Conservation (phyloP, 2,329 filamentous ascomycete species). For the Diaporthe eres region DNA sequence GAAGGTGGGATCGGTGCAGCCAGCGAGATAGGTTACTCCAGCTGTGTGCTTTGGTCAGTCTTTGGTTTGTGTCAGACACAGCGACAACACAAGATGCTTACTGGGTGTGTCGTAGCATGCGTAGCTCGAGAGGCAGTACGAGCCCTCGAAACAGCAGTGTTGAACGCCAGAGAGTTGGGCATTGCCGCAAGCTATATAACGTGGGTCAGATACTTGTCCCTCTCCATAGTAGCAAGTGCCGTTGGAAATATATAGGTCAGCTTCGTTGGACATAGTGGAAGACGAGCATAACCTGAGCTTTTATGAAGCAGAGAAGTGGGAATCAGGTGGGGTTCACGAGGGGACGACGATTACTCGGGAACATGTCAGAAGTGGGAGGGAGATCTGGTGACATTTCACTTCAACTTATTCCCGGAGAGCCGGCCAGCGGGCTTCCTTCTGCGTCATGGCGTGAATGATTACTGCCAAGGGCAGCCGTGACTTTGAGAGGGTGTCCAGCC, state of each 20-base stretch:
- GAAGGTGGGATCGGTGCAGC: slow-evolving; percentile 25
- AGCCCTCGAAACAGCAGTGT: slow-evolving; percentile 30
- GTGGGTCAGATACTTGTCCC: slow-evolving; percentile 25
- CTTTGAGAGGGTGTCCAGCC: not conserved
- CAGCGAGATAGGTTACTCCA: slow-evolving; percentile 20
- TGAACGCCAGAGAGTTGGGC: slow-evolving; percentile 19
- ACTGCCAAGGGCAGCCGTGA: slow-evolving; percentile 1
- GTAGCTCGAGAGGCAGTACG: slow-evolving; percentile 26
- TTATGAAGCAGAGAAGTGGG: not conserved
- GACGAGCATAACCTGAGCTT: not conserved
- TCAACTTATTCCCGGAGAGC: not conserved
- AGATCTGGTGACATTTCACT: not conserved
- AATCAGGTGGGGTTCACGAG: not conserved
- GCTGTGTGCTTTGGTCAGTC: not conserved
- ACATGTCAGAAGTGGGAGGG: not conserved
- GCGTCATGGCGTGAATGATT: not conserved
- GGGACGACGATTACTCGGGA: not conserved
- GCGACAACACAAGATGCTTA: not conserved
- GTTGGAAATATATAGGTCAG: slow-evolving; percentile 29
- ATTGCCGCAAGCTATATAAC: slow-evolving; percentile 27
- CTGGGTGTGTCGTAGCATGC: slow-evolving; percentile 25
- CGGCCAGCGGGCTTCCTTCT: not conserved
- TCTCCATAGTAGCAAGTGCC: slow-evolving; percentile 28
- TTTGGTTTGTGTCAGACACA: not conserved
- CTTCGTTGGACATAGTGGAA: slow-evolving; percentile 23